Conservation (phyloP, 257 asterid genomes). For the Solanum medicagineum region DNA sequence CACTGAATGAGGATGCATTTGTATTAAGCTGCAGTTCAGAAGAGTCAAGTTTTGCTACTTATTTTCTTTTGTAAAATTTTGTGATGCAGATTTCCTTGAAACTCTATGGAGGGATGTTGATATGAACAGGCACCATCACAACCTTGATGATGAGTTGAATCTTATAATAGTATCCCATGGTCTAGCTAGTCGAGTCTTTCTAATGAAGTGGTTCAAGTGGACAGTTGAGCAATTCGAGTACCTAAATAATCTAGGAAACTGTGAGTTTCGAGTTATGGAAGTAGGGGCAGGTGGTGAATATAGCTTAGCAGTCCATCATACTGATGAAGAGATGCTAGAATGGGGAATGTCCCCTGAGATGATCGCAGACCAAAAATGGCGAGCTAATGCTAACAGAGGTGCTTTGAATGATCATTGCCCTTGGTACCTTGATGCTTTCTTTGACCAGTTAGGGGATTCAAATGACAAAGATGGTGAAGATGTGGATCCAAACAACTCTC, state of each 20-base stretch:
- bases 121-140: conserved; percentile 27
- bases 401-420: conserved; percentile 23
- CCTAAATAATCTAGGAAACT: conserved; percentile 17
- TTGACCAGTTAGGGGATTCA: conserved; percentile 17
- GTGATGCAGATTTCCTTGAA: conserved; percentile 28
- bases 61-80: neutral
- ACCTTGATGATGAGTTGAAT: conserved; percentile 13
- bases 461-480: conserved; percentile 12
- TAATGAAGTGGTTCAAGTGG: conserved; percentile 48
- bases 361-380: conserved; percentile 30
- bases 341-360: conserved; percentile 37
- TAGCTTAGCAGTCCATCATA: conserved; percentile 30
- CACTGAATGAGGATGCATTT: neutral
- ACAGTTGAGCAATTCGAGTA: conserved; percentile 29
- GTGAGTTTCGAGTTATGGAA: conserved; percentile 35
- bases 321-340: conserved; percentile 24
- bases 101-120: conserved; percentile 38
- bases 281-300: conserved; percentile 31
- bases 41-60: neutral
- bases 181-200: conserved; percentile 23
- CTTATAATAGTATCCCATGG: conserved; percentile 32
- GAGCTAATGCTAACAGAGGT: conserved; percentile 18
- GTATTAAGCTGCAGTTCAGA: neutral
- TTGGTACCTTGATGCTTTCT: conserved; percentile 20
- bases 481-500: neutral